Evolutionary conservation across 768 basidiomycete genomes (phyloP).

Genomic region (Mycena capillaripes): DNA sequence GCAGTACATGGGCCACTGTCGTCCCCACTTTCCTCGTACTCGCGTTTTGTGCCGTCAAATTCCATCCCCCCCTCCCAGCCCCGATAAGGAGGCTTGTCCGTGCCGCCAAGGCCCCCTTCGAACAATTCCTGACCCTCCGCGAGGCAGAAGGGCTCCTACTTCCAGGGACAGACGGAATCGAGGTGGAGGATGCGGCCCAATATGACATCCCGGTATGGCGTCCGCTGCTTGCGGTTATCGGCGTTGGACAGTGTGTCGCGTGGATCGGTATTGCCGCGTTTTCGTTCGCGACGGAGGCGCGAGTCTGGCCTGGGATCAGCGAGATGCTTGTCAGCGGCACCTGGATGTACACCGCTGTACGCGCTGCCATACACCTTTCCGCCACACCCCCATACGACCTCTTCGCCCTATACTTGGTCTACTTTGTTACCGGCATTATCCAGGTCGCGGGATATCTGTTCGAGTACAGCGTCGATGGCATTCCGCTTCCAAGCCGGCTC

Average conservation of each 20-base stretch:
- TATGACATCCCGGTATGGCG: conserved; percentile 68
- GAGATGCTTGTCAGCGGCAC: conserved; percentile 63
- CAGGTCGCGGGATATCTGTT: conserved; percentile 68
- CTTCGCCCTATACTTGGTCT: conserved; percentile 67
- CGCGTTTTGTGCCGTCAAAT: conserved; percentile 50
- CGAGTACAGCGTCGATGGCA: conserved; percentile 51
- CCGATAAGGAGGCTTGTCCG: conserved; percentile 40
- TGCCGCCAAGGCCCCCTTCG: conserved; percentile 50
- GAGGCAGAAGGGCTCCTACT: conserved; percentile 66
- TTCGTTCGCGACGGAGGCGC: conserved; percentile 51
- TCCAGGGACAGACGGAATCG: conserved; percentile 34
- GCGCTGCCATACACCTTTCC: conserved; percentile 64
- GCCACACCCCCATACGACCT: conserved; percentile 75
- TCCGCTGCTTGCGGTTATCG: conserved; percentile 67
- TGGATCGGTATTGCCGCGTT: conserved; percentile 76
- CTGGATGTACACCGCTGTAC: conserved; percentile 80
- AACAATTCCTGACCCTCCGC: conserved; percentile 60
- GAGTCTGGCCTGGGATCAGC: conserved; percentile 51
- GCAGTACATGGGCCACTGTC: conserved; percentile 64
- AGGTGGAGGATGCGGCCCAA: conserved; percentile 22
- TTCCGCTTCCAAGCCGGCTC: conserved; percentile 54
- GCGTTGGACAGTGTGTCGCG: conserved; percentile 66
- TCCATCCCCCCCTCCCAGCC: conserved; percentile 48
- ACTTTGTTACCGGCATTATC: conserved; percentile 60
- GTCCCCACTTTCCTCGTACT: conserved; percentile 62